These are phyloP conservation scores for Kazachstania africana DNA, from an alignment of 805 yeast species.

Conservation along the genomic window DNA sequence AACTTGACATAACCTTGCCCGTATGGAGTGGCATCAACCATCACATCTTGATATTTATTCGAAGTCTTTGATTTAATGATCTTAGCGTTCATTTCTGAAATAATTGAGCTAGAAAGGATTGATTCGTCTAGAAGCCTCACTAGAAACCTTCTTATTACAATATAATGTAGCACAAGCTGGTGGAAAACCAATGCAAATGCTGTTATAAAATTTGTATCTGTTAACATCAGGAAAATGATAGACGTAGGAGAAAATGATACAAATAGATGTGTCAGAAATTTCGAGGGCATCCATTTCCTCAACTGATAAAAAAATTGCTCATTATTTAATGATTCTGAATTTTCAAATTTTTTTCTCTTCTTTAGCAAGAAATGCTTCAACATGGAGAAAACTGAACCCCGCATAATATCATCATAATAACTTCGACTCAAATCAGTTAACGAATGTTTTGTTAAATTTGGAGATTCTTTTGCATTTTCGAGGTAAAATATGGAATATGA, in stretches of 20 bases:
- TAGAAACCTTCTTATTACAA: constrained; percentile 35
- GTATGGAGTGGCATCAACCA: constrained; percentile 43
- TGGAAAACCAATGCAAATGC: constrained; percentile 27
- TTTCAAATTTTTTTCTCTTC: constrained; percentile 4
- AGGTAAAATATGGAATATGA: constrained; percentile 14
- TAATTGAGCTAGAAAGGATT: constrained; percentile 45
- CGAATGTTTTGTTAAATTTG: constrained; percentile 12
- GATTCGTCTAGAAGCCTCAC: constrained; percentile 45
- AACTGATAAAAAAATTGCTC: constrained; percentile 39
- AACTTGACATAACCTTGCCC: constrained; percentile 17
- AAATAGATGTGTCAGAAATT: constrained; percentile 39
- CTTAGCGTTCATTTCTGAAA: constrained; percentile 52
- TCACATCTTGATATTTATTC: constrained; percentile 43
- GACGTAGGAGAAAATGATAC: constrained; percentile 51
- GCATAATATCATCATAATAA: constrained; percentile 12
- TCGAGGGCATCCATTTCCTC: constrained; percentile 56
- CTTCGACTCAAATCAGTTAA: constrained; percentile 10
- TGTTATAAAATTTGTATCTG: constrained; percentile 29
- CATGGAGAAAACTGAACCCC: constrained; percentile 16
- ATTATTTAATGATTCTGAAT: constrained; percentile 13
- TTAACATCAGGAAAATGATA: constrained; percentile 30
- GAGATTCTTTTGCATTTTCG: constrained; percentile 4
- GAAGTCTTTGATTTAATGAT: constrained; percentile 48
- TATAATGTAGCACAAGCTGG: constrained; percentile 29
- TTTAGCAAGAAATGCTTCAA: constrained; percentile 9